phyloP scores from a whole-genome alignment of 345 rosid genomes.

The Melaleuca alternifolia region DNA sequence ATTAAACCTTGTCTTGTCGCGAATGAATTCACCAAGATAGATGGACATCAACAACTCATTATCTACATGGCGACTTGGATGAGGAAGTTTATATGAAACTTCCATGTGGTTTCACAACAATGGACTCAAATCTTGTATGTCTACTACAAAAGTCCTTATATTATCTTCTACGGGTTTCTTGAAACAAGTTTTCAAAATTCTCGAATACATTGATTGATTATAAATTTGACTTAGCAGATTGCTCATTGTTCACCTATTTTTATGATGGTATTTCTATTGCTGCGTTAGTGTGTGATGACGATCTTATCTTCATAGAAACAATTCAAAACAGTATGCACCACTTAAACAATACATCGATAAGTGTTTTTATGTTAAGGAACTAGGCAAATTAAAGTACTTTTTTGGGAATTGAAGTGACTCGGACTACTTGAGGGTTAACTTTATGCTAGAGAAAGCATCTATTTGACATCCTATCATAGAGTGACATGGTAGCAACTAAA shows the following conservation, averaged over 20 bases:
- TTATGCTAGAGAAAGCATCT: background rate
- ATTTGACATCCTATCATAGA: background rate
- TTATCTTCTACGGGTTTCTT: background rate
- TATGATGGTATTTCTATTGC: no score
- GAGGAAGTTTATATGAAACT: no score
- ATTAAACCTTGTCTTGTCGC: background rate
- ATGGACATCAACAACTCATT: no score
- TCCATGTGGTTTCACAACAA: no score
- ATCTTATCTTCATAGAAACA: background rate
- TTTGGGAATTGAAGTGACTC: background rate
- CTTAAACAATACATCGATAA: no score
- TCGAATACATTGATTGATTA: background rate
- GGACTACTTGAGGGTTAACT: background rate
- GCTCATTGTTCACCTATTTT: background rate
- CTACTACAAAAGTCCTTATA: no score
- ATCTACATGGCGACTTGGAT: no score
- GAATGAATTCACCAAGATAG: background rate
- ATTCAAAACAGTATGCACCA: background rate
- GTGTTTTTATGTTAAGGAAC: background rate
- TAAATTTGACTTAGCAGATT: background rate
- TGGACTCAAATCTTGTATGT: no score
- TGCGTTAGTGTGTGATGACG: background rate
- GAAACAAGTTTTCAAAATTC: background rate
- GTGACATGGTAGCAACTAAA: background rate
- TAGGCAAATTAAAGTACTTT: background rate